Evolutionary conservation across 148 eudicot species (phyloP).

Genomic region (Dianthus caryophyllus): DNA sequence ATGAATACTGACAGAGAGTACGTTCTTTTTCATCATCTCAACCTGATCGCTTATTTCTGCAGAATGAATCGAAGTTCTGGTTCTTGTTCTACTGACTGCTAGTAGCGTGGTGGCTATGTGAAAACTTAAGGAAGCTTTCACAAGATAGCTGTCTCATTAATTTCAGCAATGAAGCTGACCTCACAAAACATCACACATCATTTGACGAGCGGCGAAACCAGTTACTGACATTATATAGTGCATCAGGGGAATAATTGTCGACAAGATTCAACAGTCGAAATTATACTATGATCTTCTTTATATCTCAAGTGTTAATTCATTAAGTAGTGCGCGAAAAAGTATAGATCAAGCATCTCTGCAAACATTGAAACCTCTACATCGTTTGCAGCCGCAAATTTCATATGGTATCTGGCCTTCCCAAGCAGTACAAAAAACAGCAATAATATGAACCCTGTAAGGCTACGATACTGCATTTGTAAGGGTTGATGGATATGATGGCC

Average conservation of each 20-base stretch:
- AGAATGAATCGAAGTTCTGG: constrained; percentile 32
- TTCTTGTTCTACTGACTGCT: constrained; percentile 73
- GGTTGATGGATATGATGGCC: no score
- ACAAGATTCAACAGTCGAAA: background rate
- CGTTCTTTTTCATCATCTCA: background rate
- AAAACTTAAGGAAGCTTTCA: constrained; percentile 25
- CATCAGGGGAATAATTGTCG: background rate
- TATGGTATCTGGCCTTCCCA: constrained; percentile 40
- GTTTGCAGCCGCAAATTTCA: constrained; percentile 62
- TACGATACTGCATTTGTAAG: background rate
- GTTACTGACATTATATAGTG: background rate
- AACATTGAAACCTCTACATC: constrained; percentile 70
- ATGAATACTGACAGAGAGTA: constrained; percentile 55
- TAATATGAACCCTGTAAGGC: constrained; percentile 2
- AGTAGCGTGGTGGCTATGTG: constrained; percentile 51
- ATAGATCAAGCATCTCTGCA: constrained; percentile 67
- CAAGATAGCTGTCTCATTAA: constrained; percentile 45
- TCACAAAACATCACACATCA: background rate
- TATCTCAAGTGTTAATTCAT: constrained; percentile 30
- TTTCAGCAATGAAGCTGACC: constrained; percentile 32
- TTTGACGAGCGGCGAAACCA: background rate
- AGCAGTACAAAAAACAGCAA: constrained; percentile 1
- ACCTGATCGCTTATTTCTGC: background rate
- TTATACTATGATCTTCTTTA: background rate
- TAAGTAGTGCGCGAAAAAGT: constrained; percentile 65